Conservation (phyloP, 2,329 filamentous ascomycete species). For the Aspergillus arachidicola region DNA sequence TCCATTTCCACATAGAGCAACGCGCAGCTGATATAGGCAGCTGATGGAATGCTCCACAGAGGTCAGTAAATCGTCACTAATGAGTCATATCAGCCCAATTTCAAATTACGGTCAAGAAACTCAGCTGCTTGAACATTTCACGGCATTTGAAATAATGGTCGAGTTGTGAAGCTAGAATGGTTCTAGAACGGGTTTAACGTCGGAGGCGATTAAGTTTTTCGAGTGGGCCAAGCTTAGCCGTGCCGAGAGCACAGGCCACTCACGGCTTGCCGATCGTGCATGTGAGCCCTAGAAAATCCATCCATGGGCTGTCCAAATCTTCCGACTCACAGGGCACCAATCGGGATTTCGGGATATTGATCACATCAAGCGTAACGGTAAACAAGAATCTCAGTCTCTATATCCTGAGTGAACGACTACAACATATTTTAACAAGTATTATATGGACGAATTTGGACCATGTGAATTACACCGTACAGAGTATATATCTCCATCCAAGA, state of each 20-base stretch:
- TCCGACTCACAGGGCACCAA: neutral
- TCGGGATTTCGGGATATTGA: neutral
- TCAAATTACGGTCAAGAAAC: neutral
- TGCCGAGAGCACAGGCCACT: neutral
- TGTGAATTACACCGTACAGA: neutral
- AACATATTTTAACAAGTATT: neutral
- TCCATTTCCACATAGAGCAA: neutral
- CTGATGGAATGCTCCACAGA: neutral
- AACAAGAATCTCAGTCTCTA: too few species aligned
- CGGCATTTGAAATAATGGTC: too few species aligned
- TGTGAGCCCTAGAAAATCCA: neutral
- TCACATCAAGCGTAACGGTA: neutral
- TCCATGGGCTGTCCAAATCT: neutral
- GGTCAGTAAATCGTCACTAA: too few species aligned
- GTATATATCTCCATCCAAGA: accelerated
- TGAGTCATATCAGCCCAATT: neutral
- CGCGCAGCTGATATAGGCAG: neutral
- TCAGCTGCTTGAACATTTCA: neutral
- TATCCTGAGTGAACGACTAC: neutral
- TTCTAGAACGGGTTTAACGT: neutral
- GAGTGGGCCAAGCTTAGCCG: neutral
- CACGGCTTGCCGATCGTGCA: neutral
- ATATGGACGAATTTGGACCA: neutral
- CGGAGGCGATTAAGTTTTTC: neutral
- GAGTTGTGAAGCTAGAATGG: neutral